Conservation (phyloP, 441 rosid species). For the Euphorbia corollata region DNA sequence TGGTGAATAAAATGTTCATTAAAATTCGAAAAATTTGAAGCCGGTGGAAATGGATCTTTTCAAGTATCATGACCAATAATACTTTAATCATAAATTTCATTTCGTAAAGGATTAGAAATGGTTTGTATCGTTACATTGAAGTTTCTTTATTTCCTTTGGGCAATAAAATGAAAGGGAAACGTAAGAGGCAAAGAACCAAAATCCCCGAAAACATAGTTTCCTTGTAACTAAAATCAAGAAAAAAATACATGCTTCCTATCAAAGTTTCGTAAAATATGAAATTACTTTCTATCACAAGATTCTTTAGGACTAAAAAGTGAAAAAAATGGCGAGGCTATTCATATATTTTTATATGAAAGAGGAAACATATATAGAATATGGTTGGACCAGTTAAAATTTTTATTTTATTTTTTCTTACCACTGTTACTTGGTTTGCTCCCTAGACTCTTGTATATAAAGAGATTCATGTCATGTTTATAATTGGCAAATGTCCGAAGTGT, state of each 20-base stretch:
- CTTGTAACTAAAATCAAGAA: conserved; percentile 5
- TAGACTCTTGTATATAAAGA: too few species aligned
- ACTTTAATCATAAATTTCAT: not conserved
- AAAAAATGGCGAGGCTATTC: too few species aligned
- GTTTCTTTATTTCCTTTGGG: conserved; percentile 7
- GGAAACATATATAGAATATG: too few species aligned
- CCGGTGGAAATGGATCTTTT: too few species aligned
- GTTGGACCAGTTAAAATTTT: not conserved
- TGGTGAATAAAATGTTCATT: too few species aligned
- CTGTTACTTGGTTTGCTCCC: too few species aligned
- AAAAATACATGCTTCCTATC: conserved; percentile 12
- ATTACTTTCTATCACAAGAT: not conserved
- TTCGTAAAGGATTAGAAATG: not conserved
- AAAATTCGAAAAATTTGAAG: too few species aligned
- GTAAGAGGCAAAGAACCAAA: conserved; percentile 24
- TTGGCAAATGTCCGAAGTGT: too few species aligned
- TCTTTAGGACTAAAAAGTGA: not conserved
- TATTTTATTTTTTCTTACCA: too few species aligned
- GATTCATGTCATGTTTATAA: too few species aligned
- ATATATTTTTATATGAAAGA: not conserved
- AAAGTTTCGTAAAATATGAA: not conserved
- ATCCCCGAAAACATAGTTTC: not conserved
- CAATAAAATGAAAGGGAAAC: conserved; percentile 12
- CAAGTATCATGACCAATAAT: not conserved
- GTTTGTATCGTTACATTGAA: too few species aligned